phyloP scores from a whole-genome alignment of 805 yeast genomes.

The Hanseniaspora clermontiae region DNA sequence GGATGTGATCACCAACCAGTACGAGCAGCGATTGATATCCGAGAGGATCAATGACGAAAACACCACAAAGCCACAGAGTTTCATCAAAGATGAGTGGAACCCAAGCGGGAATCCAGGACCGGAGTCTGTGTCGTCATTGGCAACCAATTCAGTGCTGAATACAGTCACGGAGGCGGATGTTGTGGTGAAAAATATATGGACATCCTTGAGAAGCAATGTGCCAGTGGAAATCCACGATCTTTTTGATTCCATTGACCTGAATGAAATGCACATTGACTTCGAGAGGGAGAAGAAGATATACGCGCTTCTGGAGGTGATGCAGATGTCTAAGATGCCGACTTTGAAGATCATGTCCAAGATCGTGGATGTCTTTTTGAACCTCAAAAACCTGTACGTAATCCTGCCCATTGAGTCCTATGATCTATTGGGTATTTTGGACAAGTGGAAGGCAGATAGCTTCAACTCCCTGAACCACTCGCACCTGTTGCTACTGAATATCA shows the following conservation, averaged over 20 bases:
- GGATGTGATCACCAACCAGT: neutral
- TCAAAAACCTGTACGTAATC: neutral
- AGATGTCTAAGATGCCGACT: neutral
- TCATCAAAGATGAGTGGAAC: neutral
- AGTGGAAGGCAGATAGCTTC: conserved; percentile 12
- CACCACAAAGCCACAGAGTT: too few relatives aligned
- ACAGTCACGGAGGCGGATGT: neutral
- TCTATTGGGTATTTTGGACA: conserved; percentile 8
- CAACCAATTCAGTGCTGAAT: neutral
- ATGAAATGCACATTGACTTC: neutral
- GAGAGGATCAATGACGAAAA: neutral
- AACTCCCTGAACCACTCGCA: conserved; percentile 11
- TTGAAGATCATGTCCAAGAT: conserved; percentile 5
- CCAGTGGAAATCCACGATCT: neutral
- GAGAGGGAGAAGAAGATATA: neutral
- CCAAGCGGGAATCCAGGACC: neutral
- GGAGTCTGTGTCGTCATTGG: neutral
- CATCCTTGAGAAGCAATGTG: neutral
- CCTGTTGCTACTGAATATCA: conserved; percentile 1
- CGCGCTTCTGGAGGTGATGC: neutral
- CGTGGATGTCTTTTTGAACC: neutral
- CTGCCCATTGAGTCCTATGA: conserved; percentile 11
- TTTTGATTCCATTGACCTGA: conserved; percentile 6
- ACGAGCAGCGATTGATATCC: neutral
- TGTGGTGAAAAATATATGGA: neutral